Percentiles rank a stretch among this genome's conserved stretches.
Conservation (phyloP, 176 grass and related monocot species). For the Juncus effusus region DNA sequence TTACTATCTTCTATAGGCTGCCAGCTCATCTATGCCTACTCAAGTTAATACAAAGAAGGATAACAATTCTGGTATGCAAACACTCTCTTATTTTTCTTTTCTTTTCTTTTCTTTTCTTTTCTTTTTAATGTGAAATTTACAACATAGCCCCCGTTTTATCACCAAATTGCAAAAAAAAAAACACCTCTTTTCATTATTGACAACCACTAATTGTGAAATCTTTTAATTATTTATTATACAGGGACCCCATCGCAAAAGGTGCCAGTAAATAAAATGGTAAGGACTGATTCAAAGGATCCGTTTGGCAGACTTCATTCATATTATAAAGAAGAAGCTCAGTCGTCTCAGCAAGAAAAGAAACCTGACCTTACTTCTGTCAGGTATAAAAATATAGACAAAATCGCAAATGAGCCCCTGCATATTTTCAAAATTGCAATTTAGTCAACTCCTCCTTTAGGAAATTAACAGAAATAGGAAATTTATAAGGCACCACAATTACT, state of each 20-base stretch:
- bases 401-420: background rate
- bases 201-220: too few species aligned
- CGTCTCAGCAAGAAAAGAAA: constrained; percentile 68
- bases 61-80: constrained; percentile 42
- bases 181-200: too few species aligned
- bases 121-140: background rate
- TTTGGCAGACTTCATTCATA: constrained; percentile 86
- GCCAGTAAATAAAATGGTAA: constrained; percentile 74
- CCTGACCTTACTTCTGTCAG: constrained; percentile 69
- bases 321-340: constrained; percentile 47
- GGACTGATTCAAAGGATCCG: constrained; percentile 75
- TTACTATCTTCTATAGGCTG: constrained; percentile 32
- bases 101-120: background rate
- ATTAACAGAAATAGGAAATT: background rate
- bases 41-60: constrained; percentile 43
- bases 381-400: constrained; percentile 33
- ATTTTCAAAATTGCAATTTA: constrained; percentile 12
- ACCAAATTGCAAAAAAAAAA: too few species aligned
- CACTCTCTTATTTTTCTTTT: background rate
- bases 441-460: background rate
- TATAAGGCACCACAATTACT: background rate
- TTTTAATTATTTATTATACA: constrained; percentile 21
- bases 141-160: too few species aligned
- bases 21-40: constrained; percentile 34
- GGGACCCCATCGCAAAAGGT: constrained; percentile 65